Evolutionary conservation across 352 stramenopile genomes (phyloP), one percentile per base, ranked within the genome.

Genomic region (Phytopythium cucurbitacearum): DNA sequence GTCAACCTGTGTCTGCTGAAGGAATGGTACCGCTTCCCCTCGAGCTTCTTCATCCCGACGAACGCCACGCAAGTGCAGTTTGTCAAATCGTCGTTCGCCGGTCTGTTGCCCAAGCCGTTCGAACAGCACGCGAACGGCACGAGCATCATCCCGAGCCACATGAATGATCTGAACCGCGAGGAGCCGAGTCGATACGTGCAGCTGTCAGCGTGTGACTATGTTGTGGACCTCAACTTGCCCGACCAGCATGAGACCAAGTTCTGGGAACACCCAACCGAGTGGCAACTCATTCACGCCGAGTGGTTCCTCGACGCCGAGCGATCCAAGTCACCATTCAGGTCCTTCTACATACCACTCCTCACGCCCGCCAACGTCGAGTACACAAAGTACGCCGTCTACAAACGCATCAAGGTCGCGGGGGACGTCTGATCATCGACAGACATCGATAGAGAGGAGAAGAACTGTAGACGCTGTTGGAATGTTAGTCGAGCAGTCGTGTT

Each of bases 1-100:
- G 56, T 83, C 35, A 87, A 57, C 13, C 70, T 99, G 21, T 99
- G 97, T 66, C 82, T 97, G n/a, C 89, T 91, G 41, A 97, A 96
- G 59, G 97, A 99, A 89, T 99, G 97, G 97, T 93, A 99, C 75
- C 77, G 94, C 41, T 99, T 98, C 65, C 94, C 96, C 0, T 90
- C 90, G 12, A 97, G 78, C 44, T 99, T 98, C 63, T 98, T 98
- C 61, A 69, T 99, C n/a, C 95, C 95, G 21, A 67, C 71, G 35
- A 91, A 91, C 44, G 64, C 67, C 33, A 80, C 77, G 51, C 69
- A 60, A 36, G 67, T 98, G 16, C 74, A 75, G 21, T 99, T 98
- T 73, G 67, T 98, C 33, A 88, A 88, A 53, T 97, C 88, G 8
- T 82, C 71, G 4, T 99, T 99, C 71, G 64, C 59, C 34, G 97